Percentiles rank a stretch among this genome's conserved stretches.
Conservation (phyloP, 495 filamentous ascomycete species). For the Podospora bellae-mahoneyi region DNA sequence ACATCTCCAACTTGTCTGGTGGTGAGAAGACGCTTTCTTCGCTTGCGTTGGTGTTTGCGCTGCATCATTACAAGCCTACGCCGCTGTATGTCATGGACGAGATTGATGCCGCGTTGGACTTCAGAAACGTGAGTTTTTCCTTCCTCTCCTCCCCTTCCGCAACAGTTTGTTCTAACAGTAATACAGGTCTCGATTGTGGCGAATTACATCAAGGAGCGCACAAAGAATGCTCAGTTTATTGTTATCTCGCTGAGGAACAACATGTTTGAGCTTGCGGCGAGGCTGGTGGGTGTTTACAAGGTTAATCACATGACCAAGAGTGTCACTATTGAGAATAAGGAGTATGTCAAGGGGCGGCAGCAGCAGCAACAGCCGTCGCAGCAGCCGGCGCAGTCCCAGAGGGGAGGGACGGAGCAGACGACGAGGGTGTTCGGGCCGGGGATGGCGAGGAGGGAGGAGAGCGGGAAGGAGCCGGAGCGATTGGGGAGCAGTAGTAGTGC, state of each 20-base stretch:
- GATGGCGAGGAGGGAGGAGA: neutral
- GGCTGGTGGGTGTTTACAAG: conserved; percentile 96
- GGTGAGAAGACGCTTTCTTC: conserved; percentile 96
- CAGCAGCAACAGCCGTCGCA: conserved; percentile 15
- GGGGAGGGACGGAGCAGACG: neutral
- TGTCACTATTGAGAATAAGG: conserved; percentile 88
- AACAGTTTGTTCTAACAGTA: conserved; percentile 17
- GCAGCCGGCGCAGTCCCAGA: neutral
- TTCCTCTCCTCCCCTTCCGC: conserved; percentile 19
- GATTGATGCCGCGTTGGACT: conserved; percentile 97
- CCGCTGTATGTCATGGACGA: conserved; percentile 99
- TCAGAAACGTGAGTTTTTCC: conserved; percentile 76
- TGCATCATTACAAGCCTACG: conserved; percentile 98
- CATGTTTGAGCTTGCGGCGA: conserved; percentile 96
- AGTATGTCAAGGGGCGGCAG: conserved; percentile 49
- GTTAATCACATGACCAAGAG: conserved; percentile 99
- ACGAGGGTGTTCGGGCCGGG: neutral
- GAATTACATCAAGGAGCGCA: conserved; percentile 96
- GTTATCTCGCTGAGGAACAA: conserved; percentile 98
- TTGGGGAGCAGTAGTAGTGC: neutral
- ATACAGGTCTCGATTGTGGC: conserved; percentile 91
- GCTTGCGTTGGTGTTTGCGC: conserved; percentile 90
- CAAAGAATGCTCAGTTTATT: conserved; percentile 98
- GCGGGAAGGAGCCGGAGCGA: neutral
- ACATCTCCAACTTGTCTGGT: conserved; percentile 89